Evolutionary conservation across 2,329 filamentous ascomycete species (phyloP).

Genomic region (Talaromyces albobiverticillius): DNA sequence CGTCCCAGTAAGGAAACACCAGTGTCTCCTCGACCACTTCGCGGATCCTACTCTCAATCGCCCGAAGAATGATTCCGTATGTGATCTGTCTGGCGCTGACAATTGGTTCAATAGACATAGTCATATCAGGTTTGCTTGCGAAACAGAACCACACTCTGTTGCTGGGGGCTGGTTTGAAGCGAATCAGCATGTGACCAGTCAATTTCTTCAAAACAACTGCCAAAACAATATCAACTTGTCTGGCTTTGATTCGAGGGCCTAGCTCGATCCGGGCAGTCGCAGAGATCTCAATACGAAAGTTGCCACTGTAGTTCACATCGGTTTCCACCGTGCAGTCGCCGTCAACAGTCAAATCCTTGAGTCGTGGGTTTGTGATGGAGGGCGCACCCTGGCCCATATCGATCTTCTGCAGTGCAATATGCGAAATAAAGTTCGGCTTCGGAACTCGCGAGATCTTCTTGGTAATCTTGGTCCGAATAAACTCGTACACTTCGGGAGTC

Average conservation of each 20-base stretch:
- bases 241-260: conserved; percentile 79
- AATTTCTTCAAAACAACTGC: conserved; percentile 81
- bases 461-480: conserved; percentile 80
- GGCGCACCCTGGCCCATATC: conserved; percentile 84
- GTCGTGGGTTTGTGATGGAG: conserved; percentile 79
- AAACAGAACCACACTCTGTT: conserved; percentile 97
- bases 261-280: conserved; percentile 92
- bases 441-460: conserved; percentile 96
- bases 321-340: conserved; percentile 85
- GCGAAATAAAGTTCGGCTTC: conserved; percentile 83
- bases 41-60: conserved; percentile 92
- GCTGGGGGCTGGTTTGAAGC: conserved; percentile 91
- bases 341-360: conserved; percentile 87
- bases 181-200: conserved; percentile 78
- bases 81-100: conserved; percentile 95
- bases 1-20: conserved; percentile 93
- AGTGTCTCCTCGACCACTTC: conserved; percentile 90
- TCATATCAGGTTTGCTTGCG: conserved; percentile 88
- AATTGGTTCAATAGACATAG: conserved; percentile 91
- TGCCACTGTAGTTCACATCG: conserved; percentile 84
- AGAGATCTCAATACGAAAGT: conserved; percentile 83
- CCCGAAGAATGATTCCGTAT: conserved; percentile 83
- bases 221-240: conserved; percentile 85
- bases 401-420: conserved; percentile 77
- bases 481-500: conserved; percentile 74